Conservation (phyloP, 2,329 filamentous ascomycete genomes). For the Aspergillus jensenii region DNA sequence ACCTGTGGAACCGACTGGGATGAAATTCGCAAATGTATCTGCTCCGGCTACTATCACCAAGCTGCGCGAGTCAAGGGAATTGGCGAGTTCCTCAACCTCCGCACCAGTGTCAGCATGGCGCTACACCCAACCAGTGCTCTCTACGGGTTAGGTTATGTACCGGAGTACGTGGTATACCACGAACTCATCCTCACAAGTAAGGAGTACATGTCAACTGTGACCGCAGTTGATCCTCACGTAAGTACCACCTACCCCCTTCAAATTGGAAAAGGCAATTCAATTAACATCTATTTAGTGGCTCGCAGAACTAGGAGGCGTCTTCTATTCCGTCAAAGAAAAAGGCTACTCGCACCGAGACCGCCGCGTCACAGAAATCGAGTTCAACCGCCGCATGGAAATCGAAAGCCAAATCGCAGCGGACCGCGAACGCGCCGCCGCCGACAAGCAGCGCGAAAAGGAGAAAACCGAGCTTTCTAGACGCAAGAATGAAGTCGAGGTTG, state of each 20-base stretch:
- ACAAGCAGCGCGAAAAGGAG: constrained; percentile 41
- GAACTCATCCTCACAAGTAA: constrained; percentile 95
- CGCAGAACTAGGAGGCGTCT: constrained; percentile 92
- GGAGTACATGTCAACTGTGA: constrained; percentile 98
- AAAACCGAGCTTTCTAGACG: constrained; percentile 34
- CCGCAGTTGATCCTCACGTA: constrained; percentile 83
- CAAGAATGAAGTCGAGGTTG: constrained; percentile 36
- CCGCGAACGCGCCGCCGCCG: constrained; percentile 56
- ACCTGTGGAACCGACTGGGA: constrained; percentile 98
- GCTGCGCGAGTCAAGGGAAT: constrained; percentile 94
- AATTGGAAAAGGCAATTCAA: neutral
- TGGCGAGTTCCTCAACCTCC: constrained; percentile 94
- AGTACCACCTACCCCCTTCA: constrained; percentile 20
- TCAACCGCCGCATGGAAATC: constrained; percentile 90
- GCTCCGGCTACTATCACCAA: constrained; percentile 97
- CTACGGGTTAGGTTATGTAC: constrained; percentile 88
- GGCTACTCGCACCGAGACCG: constrained; percentile 87
- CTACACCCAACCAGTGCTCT: constrained; percentile 91
- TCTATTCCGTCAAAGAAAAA: constrained; percentile 97
- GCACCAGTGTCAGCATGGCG: constrained; percentile 90
- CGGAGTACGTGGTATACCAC: constrained; percentile 97
- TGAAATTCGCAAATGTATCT: constrained; percentile 91
- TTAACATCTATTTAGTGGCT: constrained; percentile 62
- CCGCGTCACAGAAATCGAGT: constrained; percentile 84
- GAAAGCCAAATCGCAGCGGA: constrained; percentile 90